A percentile compares a stretch with the other conserved stretches of the same genome.
phyloP scores from a whole-genome alignment of 2,329 filamentous ascomycete species.

The Stemphylium lycopersici region DNA sequence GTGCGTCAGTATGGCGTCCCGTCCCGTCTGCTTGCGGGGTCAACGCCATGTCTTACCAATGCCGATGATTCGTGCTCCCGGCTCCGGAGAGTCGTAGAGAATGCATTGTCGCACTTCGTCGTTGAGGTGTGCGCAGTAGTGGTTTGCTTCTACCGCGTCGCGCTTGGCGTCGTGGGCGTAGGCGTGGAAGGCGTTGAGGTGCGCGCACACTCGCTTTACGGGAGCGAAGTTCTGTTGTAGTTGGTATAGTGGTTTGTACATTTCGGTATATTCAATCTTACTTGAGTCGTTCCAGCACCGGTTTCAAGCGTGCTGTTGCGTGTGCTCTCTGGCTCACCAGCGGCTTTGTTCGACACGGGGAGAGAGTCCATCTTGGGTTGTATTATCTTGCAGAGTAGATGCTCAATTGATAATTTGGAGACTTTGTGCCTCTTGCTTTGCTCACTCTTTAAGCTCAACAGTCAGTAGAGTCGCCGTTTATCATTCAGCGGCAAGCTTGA shows the following conservation, averaged over 20 bases:
- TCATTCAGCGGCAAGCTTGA: no score
- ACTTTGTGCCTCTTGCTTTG: not conserved
- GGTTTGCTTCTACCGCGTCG: conserved; percentile 73
- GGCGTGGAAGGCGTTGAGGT: conserved; percentile 85
- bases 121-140: conserved; percentile 82
- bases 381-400: no score
- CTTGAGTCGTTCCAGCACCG: conserved; percentile 65
- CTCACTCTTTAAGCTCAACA: not conserved
- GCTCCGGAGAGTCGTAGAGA: conserved; percentile 74
- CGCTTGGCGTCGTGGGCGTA: conserved; percentile 76
- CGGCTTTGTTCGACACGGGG: conserved; percentile 50
- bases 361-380: conserved; percentile 40
- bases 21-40: accelerated
- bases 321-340: conserved; percentile 59
- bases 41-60: conserved; percentile 51
- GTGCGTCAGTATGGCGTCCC: not conserved
- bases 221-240: conserved; percentile 68
- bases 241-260: not conserved
- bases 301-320: conserved; percentile 67
- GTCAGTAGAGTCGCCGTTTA: not conserved
- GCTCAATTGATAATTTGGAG: not conserved
- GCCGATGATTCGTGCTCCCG: conserved; percentile 76
- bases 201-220: conserved; percentile 74
- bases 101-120: conserved; percentile 84
- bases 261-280: conserved; percentile 25